Evolutionary conservation across 371 early-diverging fungal species (phyloP).

Genomic region (Rhizomucor miehei): DNA sequence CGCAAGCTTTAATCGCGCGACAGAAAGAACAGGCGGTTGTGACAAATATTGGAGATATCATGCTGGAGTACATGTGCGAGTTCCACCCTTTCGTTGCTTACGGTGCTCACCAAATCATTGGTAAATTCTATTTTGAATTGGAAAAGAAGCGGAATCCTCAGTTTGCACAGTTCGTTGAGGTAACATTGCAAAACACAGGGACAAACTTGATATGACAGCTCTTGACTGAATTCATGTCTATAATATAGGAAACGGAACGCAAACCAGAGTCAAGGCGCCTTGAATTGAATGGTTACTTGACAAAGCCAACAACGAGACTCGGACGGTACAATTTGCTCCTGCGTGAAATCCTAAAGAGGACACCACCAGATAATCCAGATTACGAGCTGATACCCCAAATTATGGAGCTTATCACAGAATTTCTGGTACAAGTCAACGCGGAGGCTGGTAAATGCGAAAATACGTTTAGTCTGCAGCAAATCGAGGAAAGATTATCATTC

Average conservation of each 20-base stretch:
- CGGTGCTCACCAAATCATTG: constrained; percentile 85
- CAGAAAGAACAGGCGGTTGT: constrained; percentile 76
- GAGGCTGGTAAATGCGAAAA: constrained; percentile 90
- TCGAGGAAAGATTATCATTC: constrained; percentile 28
- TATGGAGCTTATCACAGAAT: constrained; percentile 61
- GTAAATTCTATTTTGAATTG: constrained; percentile 75
- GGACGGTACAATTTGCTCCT: constrained; percentile 88
- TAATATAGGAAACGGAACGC: constrained; percentile 47
- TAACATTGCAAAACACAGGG: no score
- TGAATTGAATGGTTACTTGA: constrained; percentile 77
- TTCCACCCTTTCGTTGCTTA: constrained; percentile 86
- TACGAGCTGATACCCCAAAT: constrained; percentile 58
- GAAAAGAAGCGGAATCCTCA: constrained; percentile 67
- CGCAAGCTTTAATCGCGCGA: constrained; percentile 61
- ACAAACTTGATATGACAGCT: no score
- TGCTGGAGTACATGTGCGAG: constrained; percentile 64
- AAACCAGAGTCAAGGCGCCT: constrained; percentile 78
- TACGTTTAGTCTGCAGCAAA: constrained; percentile 58
- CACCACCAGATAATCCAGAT: constrained; percentile 79
- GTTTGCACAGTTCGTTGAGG: constrained; percentile 75
- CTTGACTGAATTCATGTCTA: no score
- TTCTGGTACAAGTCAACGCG: constrained; percentile 75
- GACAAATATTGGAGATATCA: constrained; percentile 80
- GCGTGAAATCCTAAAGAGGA: constrained; percentile 74
- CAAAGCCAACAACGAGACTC: constrained; percentile 80